Conservation (phyloP, 2,329 filamentous ascomycete genomes). For the Celoporthe dispersa region DNA sequence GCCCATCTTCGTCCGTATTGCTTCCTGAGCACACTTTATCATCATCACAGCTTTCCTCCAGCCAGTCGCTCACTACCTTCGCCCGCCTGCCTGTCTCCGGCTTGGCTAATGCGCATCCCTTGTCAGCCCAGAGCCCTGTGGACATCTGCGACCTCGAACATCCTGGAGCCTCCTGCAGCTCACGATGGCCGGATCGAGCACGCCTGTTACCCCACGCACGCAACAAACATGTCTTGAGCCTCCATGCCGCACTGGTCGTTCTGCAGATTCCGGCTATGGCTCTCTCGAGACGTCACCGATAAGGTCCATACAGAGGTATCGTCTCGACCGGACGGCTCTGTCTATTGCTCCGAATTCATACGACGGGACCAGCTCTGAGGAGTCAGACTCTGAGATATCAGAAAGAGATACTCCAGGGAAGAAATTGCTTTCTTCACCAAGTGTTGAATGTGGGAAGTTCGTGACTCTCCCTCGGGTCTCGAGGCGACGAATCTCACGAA, state of each 20-base stretch:
- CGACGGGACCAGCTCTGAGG: constrained; percentile 28
- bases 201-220: constrained; percentile 18
- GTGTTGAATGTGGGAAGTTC: not conserved
- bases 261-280: constrained; percentile 30
- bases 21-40: not conserved
- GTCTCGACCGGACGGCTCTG: constrained; percentile 3
- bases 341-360: constrained; percentile 20
- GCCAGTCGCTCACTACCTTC: not conserved
- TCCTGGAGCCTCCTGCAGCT: not conserved
- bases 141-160: not conserved
- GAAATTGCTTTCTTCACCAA: not conserved
- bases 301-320: not conserved
- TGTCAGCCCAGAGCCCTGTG: not conserved
- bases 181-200: constrained; percentile 18
- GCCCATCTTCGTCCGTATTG: not conserved
- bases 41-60: not conserved
- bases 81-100: constrained; percentile 8
- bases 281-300: constrained; percentile 25
- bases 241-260: constrained; percentile 20
- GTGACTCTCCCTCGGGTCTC: constrained; percentile 21
- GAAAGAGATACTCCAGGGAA: not conserved
- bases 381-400: constrained; percentile 6
- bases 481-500: constrained; percentile 22
- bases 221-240: constrained; percentile 9
- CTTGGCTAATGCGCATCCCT: not conserved